These are phyloP conservation scores for Trichosanthes truncata DNA, from an alignment of 306 rosid genomes.

Conservation along the genomic window DNA sequence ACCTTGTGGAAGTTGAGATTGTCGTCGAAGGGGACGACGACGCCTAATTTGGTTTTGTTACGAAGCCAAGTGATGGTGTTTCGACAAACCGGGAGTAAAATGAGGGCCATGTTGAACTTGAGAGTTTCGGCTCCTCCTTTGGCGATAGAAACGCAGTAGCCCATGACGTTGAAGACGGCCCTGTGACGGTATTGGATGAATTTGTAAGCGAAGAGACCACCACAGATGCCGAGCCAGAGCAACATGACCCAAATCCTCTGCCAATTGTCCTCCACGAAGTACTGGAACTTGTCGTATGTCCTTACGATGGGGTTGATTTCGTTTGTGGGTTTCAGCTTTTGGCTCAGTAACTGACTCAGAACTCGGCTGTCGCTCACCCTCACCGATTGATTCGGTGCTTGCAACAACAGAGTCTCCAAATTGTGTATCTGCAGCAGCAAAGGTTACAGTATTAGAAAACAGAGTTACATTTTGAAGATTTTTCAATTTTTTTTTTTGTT, in stretches of 20 bases:
- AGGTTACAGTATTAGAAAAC: background rate
- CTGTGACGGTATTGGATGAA: conserved; percentile 36
- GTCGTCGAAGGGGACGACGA: conserved; percentile 45
- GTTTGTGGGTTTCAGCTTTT: conserved; percentile 40
- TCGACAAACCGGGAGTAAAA: conserved; percentile 48
- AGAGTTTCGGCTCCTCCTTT: conserved; percentile 61
- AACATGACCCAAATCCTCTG: conserved; percentile 42
- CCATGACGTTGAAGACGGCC: conserved; percentile 36
- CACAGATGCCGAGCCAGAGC: conserved; percentile 31
- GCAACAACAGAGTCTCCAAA: conserved; percentile 38
- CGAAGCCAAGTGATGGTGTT: conserved; percentile 65
- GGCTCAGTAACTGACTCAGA: conserved; percentile 43
- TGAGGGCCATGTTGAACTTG: conserved; percentile 53
- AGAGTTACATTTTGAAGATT: background rate
- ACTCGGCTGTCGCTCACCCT: conserved; percentile 37
- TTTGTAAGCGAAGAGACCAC: conserved; percentile 36
- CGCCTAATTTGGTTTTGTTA: conserved; percentile 42
- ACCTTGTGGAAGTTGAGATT: conserved; percentile 49
- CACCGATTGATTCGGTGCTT: conserved; percentile 44
- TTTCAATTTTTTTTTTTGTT: background rate
- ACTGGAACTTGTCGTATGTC: conserved; percentile 20
- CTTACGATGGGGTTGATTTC: conserved; percentile 26
- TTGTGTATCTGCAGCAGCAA: conserved; percentile 19
- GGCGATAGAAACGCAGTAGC: conserved; percentile 46
- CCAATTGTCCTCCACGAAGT: conserved; percentile 45